Conservation (phyloP, 164 flowering plant species). For the Berberis thunbergii region DNA sequence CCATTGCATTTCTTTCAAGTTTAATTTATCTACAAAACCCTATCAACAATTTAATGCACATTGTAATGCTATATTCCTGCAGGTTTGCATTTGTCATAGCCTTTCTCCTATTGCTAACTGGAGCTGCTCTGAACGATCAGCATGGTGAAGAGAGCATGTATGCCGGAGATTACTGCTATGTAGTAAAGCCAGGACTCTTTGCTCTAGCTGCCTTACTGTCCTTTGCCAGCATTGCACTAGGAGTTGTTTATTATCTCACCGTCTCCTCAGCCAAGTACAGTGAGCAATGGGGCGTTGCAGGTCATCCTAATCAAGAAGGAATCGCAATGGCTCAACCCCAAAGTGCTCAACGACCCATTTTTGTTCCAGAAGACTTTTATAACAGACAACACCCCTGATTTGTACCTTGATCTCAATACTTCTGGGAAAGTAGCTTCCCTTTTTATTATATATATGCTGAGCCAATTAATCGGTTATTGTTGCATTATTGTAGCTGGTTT, state of each 20-base stretch:
- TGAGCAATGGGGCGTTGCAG: constrained; percentile 18
- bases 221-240: constrained; percentile 52
- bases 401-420: too few species aligned
- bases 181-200: constrained; percentile 92
- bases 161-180: constrained; percentile 67
- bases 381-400: constrained; percentile 37
- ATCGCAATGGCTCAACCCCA: constrained; percentile 86
- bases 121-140: constrained; percentile 80
- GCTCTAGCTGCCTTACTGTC: constrained; percentile 76
- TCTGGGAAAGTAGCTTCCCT: too few species aligned
- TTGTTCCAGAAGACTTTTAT: constrained; percentile 82
- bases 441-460: too few species aligned
- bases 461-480: too few species aligned
- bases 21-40: too few species aligned
- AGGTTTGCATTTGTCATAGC: constrained; percentile 86
- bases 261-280: constrained; percentile 30
- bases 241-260: constrained; percentile 52
- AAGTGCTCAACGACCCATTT: constrained; percentile 47
- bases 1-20: neutral
- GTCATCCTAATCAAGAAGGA: constrained; percentile 23
- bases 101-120: constrained; percentile 77
- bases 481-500: too few species aligned
- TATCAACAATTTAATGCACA: neutral
- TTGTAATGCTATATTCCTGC: constrained; percentile 12
- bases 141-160: constrained; percentile 54